A percentile compares a stretch with the other conserved stretches of the same genome.
Evolutionary conservation across 176 grass and related monocot genomes (phyloP).

Genomic region (Pontederia paniculata): DNA sequence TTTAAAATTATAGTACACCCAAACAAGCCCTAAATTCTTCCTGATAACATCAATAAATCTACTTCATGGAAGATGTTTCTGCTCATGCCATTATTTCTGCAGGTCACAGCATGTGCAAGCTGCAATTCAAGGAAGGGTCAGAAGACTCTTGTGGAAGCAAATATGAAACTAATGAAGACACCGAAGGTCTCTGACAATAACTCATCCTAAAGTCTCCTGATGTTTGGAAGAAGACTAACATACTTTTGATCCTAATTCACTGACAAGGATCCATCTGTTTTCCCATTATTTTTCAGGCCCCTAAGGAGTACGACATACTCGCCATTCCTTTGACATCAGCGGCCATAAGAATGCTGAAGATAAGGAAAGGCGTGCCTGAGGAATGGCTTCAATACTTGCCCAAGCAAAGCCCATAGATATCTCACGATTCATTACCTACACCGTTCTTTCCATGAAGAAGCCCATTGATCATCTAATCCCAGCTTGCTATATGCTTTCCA

Average conservation of each 20-base stretch:
- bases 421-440: neutral
- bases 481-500: neutral
- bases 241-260: no score
- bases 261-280: neutral
- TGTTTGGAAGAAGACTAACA: no score
- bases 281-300: slow-evolving; percentile 35
- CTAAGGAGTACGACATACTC: slow-evolving; percentile 70
- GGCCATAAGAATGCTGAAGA: slow-evolving; percentile 54
- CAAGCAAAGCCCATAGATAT: slow-evolving; percentile 35
- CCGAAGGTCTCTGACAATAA: slow-evolving; percentile 47
- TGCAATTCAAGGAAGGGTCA: slow-evolving; percentile 89
- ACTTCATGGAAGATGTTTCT: neutral
- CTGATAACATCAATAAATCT: no score
- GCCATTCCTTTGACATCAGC: slow-evolving; percentile 60
- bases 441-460: neutral
- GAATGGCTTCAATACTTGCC: slow-evolving; percentile 67
- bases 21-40: no score
- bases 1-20: no score
- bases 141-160: slow-evolving; percentile 70
- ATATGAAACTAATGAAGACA: slow-evolving; percentile 55
- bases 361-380: slow-evolving; percentile 61
- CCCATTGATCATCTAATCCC: neutral
- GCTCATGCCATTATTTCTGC: slow-evolving; percentile 1
- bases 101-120: slow-evolving; percentile 84
- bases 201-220: no score